Percentiles rank a stretch among this genome's conserved stretches.
Conservation (phyloP, 1,284 basidiomycete genomes). For the Violaceomyces palustris region DNA sequence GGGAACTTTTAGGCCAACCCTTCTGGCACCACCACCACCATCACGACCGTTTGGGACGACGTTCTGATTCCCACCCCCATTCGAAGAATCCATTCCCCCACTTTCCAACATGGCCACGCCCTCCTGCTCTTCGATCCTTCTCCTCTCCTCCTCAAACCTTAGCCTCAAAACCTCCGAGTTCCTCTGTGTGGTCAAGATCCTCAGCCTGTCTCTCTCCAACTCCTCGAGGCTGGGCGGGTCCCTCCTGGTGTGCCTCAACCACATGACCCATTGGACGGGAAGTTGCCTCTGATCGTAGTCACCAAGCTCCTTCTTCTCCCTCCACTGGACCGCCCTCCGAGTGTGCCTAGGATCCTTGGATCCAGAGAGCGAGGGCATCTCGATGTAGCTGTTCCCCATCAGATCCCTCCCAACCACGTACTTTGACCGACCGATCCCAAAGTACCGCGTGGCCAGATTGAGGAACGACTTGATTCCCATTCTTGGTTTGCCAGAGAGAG, state of each 20-base stretch:
- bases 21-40: no score
- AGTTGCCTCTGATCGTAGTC: constrained; percentile 44
- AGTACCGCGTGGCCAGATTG: constrained; percentile 16
- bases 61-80: no score
- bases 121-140: constrained; percentile 6
- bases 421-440: constrained; percentile 31
- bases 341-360: constrained; percentile 38
- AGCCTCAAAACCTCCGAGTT: constrained; percentile 14
- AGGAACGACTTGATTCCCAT: no score
- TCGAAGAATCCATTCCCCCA: no score
- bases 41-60: no score
- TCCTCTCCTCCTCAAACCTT: constrained; percentile 4
- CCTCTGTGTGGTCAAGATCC: constrained; percentile 13
- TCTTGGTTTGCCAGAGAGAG: no score
- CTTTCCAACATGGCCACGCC: no score
- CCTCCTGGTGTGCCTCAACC: constrained; percentile 45
- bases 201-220: constrained; percentile 7
- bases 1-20: no score
- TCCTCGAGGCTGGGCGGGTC: constrained; percentile 37
- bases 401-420: constrained; percentile 45
- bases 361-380: constrained; percentile 37
- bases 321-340: constrained; percentile 29
- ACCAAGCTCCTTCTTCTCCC: constrained; percentile 19
- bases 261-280: constrained; percentile 49
- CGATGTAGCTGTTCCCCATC: constrained; percentile 39